phyloP scores from a whole-genome alignment of 441 rosid genomes.

The Jatropha podagrica region DNA sequence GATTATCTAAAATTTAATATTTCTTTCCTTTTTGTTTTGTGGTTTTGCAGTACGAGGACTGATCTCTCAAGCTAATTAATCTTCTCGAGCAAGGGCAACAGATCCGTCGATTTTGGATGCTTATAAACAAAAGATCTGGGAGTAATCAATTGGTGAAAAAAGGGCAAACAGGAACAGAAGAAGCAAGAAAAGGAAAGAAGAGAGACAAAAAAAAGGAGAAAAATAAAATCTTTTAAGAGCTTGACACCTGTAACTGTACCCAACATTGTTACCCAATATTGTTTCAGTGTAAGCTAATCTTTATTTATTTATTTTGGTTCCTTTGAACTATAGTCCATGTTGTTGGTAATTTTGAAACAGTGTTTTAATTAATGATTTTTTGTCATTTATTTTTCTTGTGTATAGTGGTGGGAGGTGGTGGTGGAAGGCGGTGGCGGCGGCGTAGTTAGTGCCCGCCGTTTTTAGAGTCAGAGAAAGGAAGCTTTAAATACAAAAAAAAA shows the following conservation, averaged over 20 bases:
- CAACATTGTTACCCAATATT: constrained; percentile 30
- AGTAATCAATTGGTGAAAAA: constrained; percentile 21
- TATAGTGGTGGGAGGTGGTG: constrained; percentile 2
- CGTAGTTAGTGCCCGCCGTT: constrained; percentile 33
- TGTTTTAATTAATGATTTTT: constrained; percentile 33
- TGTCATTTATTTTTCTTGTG: constrained; percentile 34
- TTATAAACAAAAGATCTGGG: constrained; percentile 31
- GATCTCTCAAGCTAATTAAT: constrained; percentile 28
- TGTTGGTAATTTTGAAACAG: constrained; percentile 58
- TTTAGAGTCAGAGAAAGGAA: constrained; percentile 41
- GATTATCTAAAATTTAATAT: neutral
- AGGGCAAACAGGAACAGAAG: constrained; percentile 1
- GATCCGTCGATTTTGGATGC: constrained; percentile 48
- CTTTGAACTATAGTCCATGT: constrained; percentile 11
- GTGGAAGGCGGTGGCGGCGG: no score
- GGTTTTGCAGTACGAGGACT: constrained; percentile 34
- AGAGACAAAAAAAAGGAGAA: neutral
- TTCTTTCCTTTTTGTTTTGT: constrained; percentile 16
- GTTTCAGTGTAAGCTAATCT: constrained; percentile 34
- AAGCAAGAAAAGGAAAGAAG: constrained; percentile 5
- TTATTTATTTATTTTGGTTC: constrained; percentile 8
- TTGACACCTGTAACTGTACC: constrained; percentile 71
- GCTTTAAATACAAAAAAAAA: constrained; percentile 24
- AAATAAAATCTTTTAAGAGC: constrained; percentile 31
- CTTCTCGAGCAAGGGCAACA: constrained; percentile 25